Conservation (phyloP, 2,329 filamentous ascomycete species). For the Apiospora rasikravindrae region DNA sequence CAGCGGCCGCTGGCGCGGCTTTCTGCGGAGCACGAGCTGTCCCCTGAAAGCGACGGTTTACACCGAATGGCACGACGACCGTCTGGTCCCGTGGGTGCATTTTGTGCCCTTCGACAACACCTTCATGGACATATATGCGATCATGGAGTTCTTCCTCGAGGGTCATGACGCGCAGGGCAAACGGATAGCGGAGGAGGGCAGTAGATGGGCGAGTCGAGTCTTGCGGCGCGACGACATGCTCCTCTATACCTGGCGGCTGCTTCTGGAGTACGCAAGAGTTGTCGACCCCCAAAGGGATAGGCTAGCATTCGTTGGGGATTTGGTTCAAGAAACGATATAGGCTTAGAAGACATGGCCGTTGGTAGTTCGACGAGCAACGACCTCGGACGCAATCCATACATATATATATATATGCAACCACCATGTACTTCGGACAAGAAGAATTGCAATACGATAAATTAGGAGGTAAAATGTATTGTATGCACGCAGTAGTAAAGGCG, state of each 20-base stretch:
- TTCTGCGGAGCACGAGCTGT: constrained; percentile 67
- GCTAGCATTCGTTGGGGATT: constrained; percentile 51
- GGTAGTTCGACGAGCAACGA: background rate
- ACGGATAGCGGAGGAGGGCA: constrained; percentile 63
- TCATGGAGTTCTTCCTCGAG: constrained; percentile 66
- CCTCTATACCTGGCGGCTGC: constrained; percentile 68
- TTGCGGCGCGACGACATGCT: constrained; percentile 71
- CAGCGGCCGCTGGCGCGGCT: constrained; percentile 64
- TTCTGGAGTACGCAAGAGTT: constrained; percentile 63
- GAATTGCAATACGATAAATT: too few relatives aligned
- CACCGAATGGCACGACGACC: constrained; percentile 75
- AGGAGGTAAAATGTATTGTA: too few relatives aligned
- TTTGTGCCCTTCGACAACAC: constrained; percentile 75
- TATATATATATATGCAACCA: too few relatives aligned
- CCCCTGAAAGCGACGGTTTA: constrained; percentile 76
- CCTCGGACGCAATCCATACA: background rate
- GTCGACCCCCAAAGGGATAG: constrained; percentile 43
- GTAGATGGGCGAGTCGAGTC: constrained; percentile 65
- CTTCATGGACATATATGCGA: constrained; percentile 68
- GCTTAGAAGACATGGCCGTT: background rate
- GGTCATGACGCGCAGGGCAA: constrained; percentile 56
- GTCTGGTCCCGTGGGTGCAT: constrained; percentile 74
- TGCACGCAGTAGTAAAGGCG: too few relatives aligned
- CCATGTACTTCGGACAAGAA: too few relatives aligned
- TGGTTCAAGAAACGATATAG: constrained; percentile 27